phyloP scores from a whole-genome alignment of 352 stramenopile species.

The Peronospora tabacina region DNA sequence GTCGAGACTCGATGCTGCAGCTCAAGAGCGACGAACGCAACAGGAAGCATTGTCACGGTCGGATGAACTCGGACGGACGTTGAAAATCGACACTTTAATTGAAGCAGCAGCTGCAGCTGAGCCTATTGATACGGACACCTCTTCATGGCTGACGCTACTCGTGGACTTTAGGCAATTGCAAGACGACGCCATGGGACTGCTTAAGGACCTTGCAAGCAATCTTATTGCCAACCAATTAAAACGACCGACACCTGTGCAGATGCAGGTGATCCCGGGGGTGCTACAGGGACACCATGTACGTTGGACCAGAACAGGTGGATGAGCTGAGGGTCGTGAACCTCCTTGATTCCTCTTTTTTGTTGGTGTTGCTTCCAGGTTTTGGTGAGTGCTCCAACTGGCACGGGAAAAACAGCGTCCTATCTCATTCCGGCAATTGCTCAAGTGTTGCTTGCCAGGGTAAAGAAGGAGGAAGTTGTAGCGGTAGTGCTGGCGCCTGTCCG shows the following conservation, averaged over 20 bases:
- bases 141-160: constrained; percentile 8
- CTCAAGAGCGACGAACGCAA: background rate
- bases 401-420: constrained; percentile 62
- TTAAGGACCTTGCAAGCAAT: constrained; percentile 33
- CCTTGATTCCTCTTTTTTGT: background rate
- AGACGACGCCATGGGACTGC: constrained; percentile 14
- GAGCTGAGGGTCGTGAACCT: background rate
- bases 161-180: constrained; percentile 29
- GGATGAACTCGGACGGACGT: constrained; percentile 21
- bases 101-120: background rate
- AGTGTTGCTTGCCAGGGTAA: constrained; percentile 20
- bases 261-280: constrained; percentile 57
- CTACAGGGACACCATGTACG: constrained; percentile 37
- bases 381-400: constrained; percentile 55
- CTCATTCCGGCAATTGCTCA: constrained; percentile 48
- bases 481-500: constrained; percentile 58
- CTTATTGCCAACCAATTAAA: constrained; percentile 30
- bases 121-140: background rate
- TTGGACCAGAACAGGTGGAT: background rate
- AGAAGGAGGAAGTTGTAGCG: constrained; percentile 20
- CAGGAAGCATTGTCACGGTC: constrained; percentile 1
- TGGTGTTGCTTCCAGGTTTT: constrained; percentile 31
- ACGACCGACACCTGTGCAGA: constrained; percentile 60
- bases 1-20: background rate
- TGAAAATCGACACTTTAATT: constrained; percentile 28